Evolutionary conservation across 129 eudicot genomes (phyloP), one percentile per base, ranked within the genome.

Genomic region (Flaveria trinervia): DNA sequence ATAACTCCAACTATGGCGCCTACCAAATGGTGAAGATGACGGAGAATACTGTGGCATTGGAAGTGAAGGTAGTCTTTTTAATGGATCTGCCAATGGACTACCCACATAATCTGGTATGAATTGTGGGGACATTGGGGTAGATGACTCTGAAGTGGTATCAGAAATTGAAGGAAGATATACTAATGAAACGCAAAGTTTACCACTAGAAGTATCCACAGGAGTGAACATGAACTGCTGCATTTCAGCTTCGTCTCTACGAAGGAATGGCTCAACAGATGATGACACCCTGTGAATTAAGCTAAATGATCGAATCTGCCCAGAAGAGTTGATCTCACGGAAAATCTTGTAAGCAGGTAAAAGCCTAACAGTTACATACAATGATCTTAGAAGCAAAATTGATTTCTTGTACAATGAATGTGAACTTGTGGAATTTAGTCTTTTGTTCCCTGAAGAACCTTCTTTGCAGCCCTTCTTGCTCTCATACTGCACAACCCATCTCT

Each of bases 1-100:
- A 77, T 87, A 82, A 72, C 97, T 87, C 98, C 98, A 93, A 65
- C 98, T 93, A 84, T 90, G 98, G 9, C 91, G 92, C 74, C 96
- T 85, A 30, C 84, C 90, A 75, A 85, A 88, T 18, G 92, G 91
- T 7, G 88, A 86, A 13, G 89, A 83, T 15, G 92, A 83, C 12
- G 96, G 92, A 49, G 85, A 92, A 67, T 72, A 77, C 17, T 81
- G 92, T 7, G 89, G 85, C 41, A 67, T 73, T n/a, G 91, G 85
- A 68, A 79, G 71, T 28, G 92, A 90, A 23, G 98, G 91, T 80
- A 90, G 68, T 71, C 93, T 77, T 77, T 86, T 93, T 17, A 90
- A 82, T 25, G 89, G 96, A 48, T 88, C 93, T 3, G 98, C 91
- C 86, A 90, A 22, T 30, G 97, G 97, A 83, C 98, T 93, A 26